Evolutionary conservation across 305 asterid species (phyloP), one percentile per base, ranked within the genome.

Genomic region (Coffea humblotiana): DNA sequence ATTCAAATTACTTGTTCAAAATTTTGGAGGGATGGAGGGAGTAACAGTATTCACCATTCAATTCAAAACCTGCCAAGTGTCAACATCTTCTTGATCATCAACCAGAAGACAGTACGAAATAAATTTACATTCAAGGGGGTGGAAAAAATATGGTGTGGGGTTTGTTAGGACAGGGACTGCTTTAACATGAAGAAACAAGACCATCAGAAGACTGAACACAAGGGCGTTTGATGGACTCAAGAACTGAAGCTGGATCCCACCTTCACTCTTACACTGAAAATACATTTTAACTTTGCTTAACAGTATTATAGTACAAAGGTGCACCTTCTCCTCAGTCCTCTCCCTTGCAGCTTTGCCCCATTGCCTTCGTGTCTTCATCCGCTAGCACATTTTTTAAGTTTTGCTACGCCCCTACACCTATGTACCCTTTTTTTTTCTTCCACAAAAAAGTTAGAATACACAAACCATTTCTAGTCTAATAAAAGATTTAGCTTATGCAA

Each of bases 221-320:
- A 87, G 90, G 91, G 86, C 92, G 82, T 63, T 77, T 76, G 66
- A 49, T 15, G 47, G 77, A 61, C 47, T 56, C 61, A 43, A 73
- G 79, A 56, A 27, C 82, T 65, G 83, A 83, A 81, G 61, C 80
- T 85, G 92, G 92, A 84, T 85, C 90, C 93, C 92, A 91, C 89
- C 72, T 54, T 73, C 18, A 9, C 64, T 65, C 48, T 60, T 52
- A 9, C 75, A 56, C 58, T 78, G 81, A 78, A 70, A 78, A 51
- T 70, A 56, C 77, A 29, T 72, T 79, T 73, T 72, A 71, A 77
- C 71, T 47, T 72, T 64, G 32, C 58, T 72, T 40, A 72, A 10
- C 82, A 75, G 79, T 81, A 51, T 80, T 65, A 74, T 51, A 72
- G 61, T 85, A 86, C 90, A 60, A 82, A 77, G 49, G 52, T 76